Evolutionary conservation across 2,329 filamentous ascomycete genomes (phyloP).

Genomic region (Pseudogymnoascus sp.): DNA sequence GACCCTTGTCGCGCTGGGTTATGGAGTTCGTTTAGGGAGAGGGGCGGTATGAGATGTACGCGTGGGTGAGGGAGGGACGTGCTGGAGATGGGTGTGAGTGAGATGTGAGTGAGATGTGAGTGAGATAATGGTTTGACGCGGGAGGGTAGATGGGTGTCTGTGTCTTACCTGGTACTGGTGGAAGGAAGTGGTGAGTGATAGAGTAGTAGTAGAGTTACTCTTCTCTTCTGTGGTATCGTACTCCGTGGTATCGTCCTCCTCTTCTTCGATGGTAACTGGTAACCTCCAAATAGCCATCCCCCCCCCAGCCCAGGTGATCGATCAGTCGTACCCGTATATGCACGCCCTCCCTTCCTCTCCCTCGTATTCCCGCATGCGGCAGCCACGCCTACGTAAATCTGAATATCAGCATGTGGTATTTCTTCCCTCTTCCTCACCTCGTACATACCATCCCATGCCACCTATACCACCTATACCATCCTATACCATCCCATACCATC

Average conservation of each 20-base stretch:
- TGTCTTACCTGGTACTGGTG: background rate
- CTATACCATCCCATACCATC: background rate
- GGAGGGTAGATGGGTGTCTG: background rate
- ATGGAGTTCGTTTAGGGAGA: background rate
- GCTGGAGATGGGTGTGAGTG: no score
- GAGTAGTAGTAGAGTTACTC: background rate
- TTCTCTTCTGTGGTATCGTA: background rate
- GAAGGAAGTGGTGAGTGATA: background rate
- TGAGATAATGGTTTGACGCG: background rate
- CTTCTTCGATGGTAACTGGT: background rate
- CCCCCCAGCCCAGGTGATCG: background rate
- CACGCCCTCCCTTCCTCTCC: background rate
- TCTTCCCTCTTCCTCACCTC: background rate
- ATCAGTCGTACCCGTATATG: background rate
- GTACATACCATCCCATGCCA: background rate
- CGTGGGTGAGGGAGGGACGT: background rate
- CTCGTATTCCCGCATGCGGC: background rate
- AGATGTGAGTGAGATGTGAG: no score
- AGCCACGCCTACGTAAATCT: background rate
- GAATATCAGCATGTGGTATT: background rate
- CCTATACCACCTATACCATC: background rate
- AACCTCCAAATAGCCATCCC: background rate
- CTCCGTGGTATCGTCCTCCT: background rate
- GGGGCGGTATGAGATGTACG: conserved; percentile 3
- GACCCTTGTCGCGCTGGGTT: background rate